These are phyloP conservation scores for Paulownia fortunei DNA, from an alignment of 257 asterid species.

Conservation along the genomic window DNA sequence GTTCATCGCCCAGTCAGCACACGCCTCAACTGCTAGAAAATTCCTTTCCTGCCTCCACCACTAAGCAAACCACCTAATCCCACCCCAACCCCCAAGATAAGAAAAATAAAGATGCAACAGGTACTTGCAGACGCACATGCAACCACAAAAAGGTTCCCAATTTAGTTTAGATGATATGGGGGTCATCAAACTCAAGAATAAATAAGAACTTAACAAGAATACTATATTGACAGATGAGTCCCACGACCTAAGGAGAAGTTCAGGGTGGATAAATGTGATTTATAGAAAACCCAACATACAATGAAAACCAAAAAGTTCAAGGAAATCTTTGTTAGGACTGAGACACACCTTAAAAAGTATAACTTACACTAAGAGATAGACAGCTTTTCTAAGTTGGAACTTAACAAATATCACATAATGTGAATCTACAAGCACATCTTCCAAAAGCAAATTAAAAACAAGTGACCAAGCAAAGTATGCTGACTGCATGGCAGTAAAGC, in stretches of 20 bases:
- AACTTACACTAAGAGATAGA: background rate
- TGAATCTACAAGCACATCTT: background rate
- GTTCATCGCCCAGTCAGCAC: background rate
- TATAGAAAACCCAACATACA: background rate
- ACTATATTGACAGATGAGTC: background rate
- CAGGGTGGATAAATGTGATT: background rate
- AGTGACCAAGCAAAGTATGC: background rate
- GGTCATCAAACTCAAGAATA: background rate
- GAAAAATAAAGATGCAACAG: background rate
- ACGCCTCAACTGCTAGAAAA: background rate
- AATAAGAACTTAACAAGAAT: background rate
- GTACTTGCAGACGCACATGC: background rate
- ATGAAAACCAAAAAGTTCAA: background rate
- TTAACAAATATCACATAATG: background rate
- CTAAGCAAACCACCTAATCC: background rate
- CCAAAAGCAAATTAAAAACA: background rate
- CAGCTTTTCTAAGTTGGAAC: conserved; percentile 1
- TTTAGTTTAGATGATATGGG: background rate
- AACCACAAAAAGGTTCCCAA: background rate
- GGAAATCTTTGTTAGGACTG: background rate
- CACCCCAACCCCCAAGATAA: background rate
- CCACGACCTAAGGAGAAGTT: background rate
- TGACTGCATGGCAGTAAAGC: background rate
- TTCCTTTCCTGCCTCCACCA: background rate
- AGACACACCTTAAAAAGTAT: background rate